These are phyloP conservation scores for Fibroporia radiculosa DNA, from an alignment of 768 basidiomycete genomes.

Conservation along the genomic window DNA sequence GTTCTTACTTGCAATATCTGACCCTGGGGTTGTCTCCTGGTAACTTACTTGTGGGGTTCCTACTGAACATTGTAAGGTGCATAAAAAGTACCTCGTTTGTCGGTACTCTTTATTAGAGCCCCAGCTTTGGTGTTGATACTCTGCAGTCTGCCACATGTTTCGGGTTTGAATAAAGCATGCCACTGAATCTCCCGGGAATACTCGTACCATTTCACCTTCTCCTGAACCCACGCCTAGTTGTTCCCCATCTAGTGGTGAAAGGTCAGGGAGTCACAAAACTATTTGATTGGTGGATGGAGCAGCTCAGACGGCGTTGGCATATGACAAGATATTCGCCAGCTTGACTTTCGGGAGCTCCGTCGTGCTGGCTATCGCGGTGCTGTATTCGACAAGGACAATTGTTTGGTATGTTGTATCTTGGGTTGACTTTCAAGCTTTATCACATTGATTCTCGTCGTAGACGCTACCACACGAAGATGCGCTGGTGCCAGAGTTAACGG, in stretches of 20 bases:
- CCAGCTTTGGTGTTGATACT: no score
- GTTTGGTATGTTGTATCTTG: constrained; percentile 51
- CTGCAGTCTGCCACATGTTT: no score
- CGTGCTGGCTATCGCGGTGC: constrained; percentile 80
- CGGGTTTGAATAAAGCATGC: no score
- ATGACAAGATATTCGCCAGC: constrained; percentile 84
- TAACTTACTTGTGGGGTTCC: no score
- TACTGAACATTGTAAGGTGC: no score
- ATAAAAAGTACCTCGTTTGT: no score
- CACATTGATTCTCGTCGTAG: constrained; percentile 29
- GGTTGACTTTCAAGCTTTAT: background rate
- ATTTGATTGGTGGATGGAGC: no score
- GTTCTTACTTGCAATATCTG: no score
- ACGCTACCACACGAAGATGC: constrained; percentile 73
- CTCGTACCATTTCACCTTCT: constrained; percentile 66
- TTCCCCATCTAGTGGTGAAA: constrained; percentile 61
- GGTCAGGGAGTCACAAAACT: constrained; percentile 40
- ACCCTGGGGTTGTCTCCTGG: no score
- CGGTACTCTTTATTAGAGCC: no score
- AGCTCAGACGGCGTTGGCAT: no score
- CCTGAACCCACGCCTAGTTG: constrained; percentile 54
- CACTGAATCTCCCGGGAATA: constrained; percentile 65
- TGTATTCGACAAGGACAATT: constrained; percentile 97
- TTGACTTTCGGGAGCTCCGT: constrained; percentile 69
- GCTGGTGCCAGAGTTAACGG: constrained; percentile 71